Evolutionary conservation across 2,329 filamentous ascomycete genomes (phyloP), one percentile per base, ranked within the genome.

Genomic region (Davidsoniella virescens): DNA sequence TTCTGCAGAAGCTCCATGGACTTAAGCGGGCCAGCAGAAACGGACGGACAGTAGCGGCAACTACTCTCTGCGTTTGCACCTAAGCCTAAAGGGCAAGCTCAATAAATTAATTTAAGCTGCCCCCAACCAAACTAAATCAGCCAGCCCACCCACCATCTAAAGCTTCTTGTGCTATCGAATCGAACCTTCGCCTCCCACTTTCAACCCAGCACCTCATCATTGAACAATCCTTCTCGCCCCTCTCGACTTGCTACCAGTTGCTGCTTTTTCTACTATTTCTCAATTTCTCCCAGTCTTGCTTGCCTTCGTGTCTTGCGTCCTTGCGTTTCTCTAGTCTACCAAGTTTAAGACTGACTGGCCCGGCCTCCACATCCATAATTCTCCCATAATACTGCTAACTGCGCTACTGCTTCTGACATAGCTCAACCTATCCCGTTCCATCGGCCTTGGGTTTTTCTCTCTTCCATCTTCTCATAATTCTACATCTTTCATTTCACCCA

Each of bases 391-490:
- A n/a, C 36, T 47, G 46, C 20, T 41, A 52, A 40, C 44, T 47
- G 36, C 52, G 40, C 52, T 50, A 20, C 48, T 53, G 33, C 33
- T 44, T 46, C 20, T 23, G 4, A 23, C 18, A 46, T 25, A 26
- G 33, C 25, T 10, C 3, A 20, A 16, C 46, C 20, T 25, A 25
- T 38, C 41, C 20, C 39, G 10, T 33, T 29, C 47, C 36, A 36
- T 44, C 9, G 25, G 20, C 44, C 33, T 47, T 18, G 26, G 16
- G 29, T 45, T 25, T 25, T 29, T 44, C 47, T 47, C 36, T 48
- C 42, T 45, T 47, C 43, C 40, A 25, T 48, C 40, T 36, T 44
- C 46, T 50, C 20, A 45, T 49, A 48, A 49, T 50, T 20, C 43
- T 55, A 18, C 44, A 25, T 23, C 17, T 9, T 17, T 49, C 9